Evolutionary conservation across 805 yeast genomes (phyloP).

Genomic region (Candida germanica): DNA sequence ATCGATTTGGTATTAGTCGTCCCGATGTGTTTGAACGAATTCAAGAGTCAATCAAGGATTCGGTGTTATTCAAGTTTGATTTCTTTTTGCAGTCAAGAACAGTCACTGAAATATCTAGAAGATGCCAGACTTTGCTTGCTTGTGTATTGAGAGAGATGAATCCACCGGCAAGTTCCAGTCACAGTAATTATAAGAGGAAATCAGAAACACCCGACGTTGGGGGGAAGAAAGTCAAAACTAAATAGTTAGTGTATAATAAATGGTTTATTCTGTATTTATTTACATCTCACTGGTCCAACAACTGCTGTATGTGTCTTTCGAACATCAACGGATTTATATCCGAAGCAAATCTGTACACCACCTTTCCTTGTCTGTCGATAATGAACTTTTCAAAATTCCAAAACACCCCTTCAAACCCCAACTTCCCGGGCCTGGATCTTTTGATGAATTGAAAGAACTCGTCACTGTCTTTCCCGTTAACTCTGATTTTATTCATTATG

Average conservation of each 20-base stretch:
- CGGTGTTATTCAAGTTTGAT: constrained; percentile 81
- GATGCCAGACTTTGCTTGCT: constrained; percentile 75
- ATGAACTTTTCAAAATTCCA: constrained; percentile 83
- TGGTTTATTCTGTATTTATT: background rate
- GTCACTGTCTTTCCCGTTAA: constrained; percentile 33
- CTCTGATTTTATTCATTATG: constrained; percentile 32
- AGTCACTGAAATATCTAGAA: constrained; percentile 71
- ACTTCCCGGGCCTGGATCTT: constrained; percentile 19
- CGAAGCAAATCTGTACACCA: constrained; percentile 61
- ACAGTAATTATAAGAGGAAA: constrained; percentile 9
- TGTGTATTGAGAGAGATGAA: constrained; percentile 66
- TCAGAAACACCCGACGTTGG: constrained; percentile 9
- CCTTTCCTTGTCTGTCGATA: constrained; percentile 54
- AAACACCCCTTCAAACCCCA: constrained; percentile 48
- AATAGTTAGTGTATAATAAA: background rate
- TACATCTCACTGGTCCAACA: constrained; percentile 13
- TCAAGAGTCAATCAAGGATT: constrained; percentile 66
- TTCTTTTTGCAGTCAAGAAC: constrained; percentile 82
- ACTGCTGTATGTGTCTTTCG: constrained; percentile 27
- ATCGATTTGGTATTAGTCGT: constrained; percentile 76
- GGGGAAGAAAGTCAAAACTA: constrained; percentile 11
- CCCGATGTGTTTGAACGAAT: constrained; percentile 77
- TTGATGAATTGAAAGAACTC: constrained; percentile 32
- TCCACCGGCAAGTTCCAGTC: constrained; percentile 15
- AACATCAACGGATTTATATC: constrained; percentile 60